A percentile compares a stretch with the other conserved stretches of the same genome.
phyloP scores from a whole-genome alignment of 371 early-diverging fungal genomes.

The Vittaforma corneae region DNA sequence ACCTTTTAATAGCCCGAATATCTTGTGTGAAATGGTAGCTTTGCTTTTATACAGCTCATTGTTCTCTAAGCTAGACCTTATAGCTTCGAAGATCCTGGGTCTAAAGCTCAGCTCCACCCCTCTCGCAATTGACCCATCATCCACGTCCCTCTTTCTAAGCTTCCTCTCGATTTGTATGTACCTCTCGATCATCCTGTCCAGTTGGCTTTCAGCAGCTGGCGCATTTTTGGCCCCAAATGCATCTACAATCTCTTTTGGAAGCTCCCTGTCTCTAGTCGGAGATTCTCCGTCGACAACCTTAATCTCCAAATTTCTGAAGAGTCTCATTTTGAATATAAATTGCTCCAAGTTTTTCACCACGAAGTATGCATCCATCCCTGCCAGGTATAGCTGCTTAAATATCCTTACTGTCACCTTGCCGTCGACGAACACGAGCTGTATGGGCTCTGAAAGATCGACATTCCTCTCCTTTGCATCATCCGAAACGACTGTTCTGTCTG shows the following conservation, averaged over 20 bases:
- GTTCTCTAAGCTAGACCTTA: neutral
- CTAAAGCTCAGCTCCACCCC: neutral
- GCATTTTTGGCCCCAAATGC: neutral
- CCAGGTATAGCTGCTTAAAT: conserved; percentile 10
- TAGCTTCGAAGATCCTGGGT: neutral
- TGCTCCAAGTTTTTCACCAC: conserved; percentile 19
- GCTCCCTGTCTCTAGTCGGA: neutral
- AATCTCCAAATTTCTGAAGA: conserved; percentile 15
- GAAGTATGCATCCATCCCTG: neutral
- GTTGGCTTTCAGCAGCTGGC: neutral
- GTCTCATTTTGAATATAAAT: conserved; percentile 1
- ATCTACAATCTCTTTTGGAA: neutral
- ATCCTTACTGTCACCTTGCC: conserved; percentile 10
- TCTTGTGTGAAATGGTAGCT: neutral
- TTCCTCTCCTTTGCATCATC: neutral
- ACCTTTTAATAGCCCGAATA: neutral
- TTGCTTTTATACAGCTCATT: neutral
- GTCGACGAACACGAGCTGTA: neutral
- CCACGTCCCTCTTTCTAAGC: neutral
- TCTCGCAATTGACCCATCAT: neutral
- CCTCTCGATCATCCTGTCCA: neutral
- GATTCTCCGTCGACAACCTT: neutral
- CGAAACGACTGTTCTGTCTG: neutral
- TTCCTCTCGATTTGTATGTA: neutral
- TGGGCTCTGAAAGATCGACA: neutral